A percentile compares a stretch with the other conserved stretches of the same genome.
These are phyloP conservation scores for Alternaria incomplexa DNA, from an alignment of 2,329 filamentous ascomycete genomes.

Conservation along the genomic window DNA sequence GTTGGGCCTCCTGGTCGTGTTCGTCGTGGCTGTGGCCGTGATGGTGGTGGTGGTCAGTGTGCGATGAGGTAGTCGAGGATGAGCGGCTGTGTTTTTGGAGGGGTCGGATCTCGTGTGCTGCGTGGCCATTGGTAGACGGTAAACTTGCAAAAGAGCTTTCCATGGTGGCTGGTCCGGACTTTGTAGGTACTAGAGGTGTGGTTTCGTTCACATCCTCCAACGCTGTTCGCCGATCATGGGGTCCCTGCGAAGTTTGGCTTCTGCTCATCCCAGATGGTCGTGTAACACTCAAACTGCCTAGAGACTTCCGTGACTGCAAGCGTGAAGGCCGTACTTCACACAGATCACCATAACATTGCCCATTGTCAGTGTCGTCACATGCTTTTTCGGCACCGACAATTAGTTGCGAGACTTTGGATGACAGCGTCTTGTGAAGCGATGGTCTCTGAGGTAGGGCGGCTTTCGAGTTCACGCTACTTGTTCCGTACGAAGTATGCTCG, in stretches of 20 bases:
- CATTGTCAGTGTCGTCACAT: slow-evolving; percentile 63
- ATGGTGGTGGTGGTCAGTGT: slow-evolving; percentile 6
- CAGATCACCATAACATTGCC: slow-evolving; percentile 66
- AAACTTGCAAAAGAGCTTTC: slow-evolving; percentile 28
- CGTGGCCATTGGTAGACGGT: slow-evolving; percentile 16
- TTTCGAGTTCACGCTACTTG: slow-evolving; percentile 17
- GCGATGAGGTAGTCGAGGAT: slow-evolving; percentile 21
- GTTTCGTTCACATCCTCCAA: slow-evolving; percentile 39
- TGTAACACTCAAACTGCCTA: slow-evolving; percentile 18
- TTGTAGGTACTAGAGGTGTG: slow-evolving; percentile 26
- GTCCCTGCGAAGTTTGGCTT: slow-evolving; percentile 28
- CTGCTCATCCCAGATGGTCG: slow-evolving; percentile 29
- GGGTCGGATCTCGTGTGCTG: slow-evolving; percentile 4
- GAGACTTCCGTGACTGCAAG: slow-evolving; percentile 25
- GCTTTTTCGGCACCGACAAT: slow-evolving; percentile 53
- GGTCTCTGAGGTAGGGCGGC: slow-evolving; percentile 36
- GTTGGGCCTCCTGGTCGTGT: slow-evolving; percentile 11
- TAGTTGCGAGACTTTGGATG: slow-evolving; percentile 55
- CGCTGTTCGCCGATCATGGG: slow-evolving; percentile 38
- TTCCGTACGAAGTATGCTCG: slow-evolving; percentile 27
- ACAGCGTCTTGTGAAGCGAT: slow-evolving; percentile 51
- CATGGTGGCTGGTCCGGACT: slow-evolving; percentile 32
- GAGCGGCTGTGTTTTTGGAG: slow-evolving; percentile 21
- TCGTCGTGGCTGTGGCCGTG: slow-evolving; percentile 1
- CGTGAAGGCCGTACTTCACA: slow-evolving; percentile 45